Conservation (phyloP, 2,329 filamentous ascomycete species). For the Talaromyces islandicus region DNA sequence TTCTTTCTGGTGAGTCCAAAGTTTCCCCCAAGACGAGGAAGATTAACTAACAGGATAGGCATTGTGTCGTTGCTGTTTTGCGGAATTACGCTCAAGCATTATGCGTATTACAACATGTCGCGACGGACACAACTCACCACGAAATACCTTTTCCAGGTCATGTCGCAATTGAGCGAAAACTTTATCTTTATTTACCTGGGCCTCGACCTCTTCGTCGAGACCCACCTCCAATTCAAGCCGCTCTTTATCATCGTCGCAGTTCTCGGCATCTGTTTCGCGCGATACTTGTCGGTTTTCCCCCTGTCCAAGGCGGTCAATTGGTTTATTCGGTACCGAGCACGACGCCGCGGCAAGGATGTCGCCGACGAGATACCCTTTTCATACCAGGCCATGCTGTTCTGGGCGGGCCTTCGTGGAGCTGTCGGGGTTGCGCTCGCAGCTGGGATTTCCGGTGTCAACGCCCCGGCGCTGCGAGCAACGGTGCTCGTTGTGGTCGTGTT, state of each 20-base stretch:
- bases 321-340: constrained; percentile 80
- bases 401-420: constrained; percentile 90
- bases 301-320: constrained; percentile 85
- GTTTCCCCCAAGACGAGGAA: background rate
- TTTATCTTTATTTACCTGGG: constrained; percentile 99
- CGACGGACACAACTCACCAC: constrained; percentile 93
- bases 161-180: constrained; percentile 93
- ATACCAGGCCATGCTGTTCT: constrained; percentile 99
- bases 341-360: constrained; percentile 66
- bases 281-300: constrained; percentile 93
- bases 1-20: constrained; percentile 74
- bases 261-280: constrained; percentile 81
- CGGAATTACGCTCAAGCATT: constrained; percentile 96
- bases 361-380: constrained; percentile 87
- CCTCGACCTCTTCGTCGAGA: constrained; percentile 88
- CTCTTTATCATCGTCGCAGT: constrained; percentile 92
- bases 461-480: constrained; percentile 78
- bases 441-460: constrained; percentile 75
- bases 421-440: constrained; percentile 93
- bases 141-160: constrained; percentile 93
- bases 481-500: constrained; percentile 96
- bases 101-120: constrained; percentile 99
- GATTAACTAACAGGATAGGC: constrained; percentile 46
- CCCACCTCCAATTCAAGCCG: constrained; percentile 81
- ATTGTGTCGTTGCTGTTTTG: constrained; percentile 97